Evolutionary conservation across 2,329 filamentous ascomycete genomes (phyloP).

Genomic region (Leptosphaerulina australis): DNA sequence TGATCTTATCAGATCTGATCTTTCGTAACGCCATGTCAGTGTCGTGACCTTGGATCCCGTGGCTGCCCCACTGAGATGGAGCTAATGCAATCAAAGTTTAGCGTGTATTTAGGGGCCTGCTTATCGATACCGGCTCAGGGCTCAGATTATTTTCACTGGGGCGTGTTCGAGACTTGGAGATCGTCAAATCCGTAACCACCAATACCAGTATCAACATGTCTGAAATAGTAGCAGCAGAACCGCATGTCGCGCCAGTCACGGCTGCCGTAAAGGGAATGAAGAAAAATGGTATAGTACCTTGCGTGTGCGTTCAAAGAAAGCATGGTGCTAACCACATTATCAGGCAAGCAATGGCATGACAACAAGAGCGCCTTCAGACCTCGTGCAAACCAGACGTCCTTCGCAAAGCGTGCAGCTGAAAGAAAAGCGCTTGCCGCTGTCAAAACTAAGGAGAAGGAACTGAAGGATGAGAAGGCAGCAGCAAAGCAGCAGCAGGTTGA

Average conservation of each 20-base stretch:
- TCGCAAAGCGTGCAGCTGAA: slow-evolving; percentile 74
- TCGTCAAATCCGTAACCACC: slow-evolving; percentile 17
- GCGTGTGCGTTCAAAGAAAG: not conserved
- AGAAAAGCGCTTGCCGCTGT: slow-evolving; percentile 73
- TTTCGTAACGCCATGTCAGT: slow-evolving; percentile 18
- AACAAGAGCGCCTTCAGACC: slow-evolving; percentile 86
- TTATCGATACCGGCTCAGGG: slow-evolving; percentile 34
- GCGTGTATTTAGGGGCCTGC: slow-evolving; percentile 6
- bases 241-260: slow-evolving; percentile 48
- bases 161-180: slow-evolving; percentile 23
- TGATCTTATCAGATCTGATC: slow-evolving; percentile 40
- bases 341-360: slow-evolving; percentile 94
- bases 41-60: slow-evolving; percentile 1
- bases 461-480: slow-evolving; percentile 90
- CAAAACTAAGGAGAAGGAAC: slow-evolving; percentile 92
- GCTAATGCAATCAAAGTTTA: slow-evolving; percentile 2
- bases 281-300: slow-evolving; percentile 70
- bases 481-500: slow-evolving; percentile 70
- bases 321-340: slow-evolving; percentile 20
- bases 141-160: slow-evolving; percentile 30
- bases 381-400: slow-evolving; percentile 76
- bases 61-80: slow-evolving; percentile 17
- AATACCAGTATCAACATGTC: slow-evolving; percentile 34
- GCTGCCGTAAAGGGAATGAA: slow-evolving; percentile 66
- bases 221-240: slow-evolving; percentile 48